A percentile compares a stretch with the other conserved stretches of the same genome.
Evolutionary conservation across 2,329 filamentous ascomycete genomes (phyloP).

Genomic region (Amylocarpus encephaloides): DNA sequence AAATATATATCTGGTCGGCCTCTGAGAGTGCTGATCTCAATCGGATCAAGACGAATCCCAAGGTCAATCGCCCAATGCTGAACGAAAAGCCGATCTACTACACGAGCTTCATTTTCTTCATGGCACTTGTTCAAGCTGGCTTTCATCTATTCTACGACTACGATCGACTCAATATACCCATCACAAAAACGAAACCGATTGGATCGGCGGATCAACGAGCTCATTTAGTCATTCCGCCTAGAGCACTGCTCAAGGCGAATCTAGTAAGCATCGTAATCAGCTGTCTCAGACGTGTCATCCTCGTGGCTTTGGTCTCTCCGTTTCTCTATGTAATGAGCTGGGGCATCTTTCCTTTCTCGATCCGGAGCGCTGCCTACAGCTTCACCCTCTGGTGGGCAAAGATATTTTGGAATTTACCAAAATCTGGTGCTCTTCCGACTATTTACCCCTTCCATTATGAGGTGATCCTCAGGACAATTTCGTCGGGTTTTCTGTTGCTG

Average conservation of each 20-base stretch:
- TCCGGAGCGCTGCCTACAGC: constrained; percentile 61
- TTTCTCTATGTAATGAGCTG: constrained; percentile 39
- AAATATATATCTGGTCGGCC: constrained; percentile 72
- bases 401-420: constrained; percentile 68
- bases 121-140: constrained; percentile 64
- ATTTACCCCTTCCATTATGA: constrained; percentile 52
- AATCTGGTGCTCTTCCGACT: constrained; percentile 56
- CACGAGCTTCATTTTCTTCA: constrained; percentile 59
- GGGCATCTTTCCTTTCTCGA: constrained; percentile 53
- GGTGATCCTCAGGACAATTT: constrained; percentile 49
- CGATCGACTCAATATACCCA: constrained; percentile 48
- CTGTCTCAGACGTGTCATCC: constrained; percentile 29
- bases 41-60: constrained; percentile 66
- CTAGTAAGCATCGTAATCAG: constrained; percentile 32
- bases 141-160: constrained; percentile 67
- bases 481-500: constrained; percentile 60
- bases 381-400: constrained; percentile 65
- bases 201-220: constrained; percentile 32
- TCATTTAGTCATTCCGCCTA: constrained; percentile 33
- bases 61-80: constrained; percentile 64
- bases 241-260: constrained; percentile 33
- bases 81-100: constrained; percentile 86
- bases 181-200: constrained; percentile 32
- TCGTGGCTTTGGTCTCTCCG: constrained; percentile 37
- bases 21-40: constrained; percentile 55